Conservation (phyloP, 305 asterid genomes). For the Salvia sclarea region DNA sequence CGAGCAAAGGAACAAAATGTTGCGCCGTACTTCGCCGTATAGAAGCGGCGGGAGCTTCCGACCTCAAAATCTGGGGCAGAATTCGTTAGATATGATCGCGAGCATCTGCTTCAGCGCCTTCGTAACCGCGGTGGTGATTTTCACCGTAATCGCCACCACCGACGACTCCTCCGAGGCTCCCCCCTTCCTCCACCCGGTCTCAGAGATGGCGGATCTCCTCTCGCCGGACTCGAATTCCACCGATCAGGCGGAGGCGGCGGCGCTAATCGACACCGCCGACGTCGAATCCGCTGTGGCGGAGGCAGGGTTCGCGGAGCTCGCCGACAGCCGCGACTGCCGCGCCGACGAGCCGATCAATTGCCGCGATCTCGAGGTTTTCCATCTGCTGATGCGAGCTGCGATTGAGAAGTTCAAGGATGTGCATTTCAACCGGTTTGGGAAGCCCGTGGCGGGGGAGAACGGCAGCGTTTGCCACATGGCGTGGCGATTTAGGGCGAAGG, state of each 20-base stretch:
- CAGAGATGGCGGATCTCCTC: conserved; percentile 55
- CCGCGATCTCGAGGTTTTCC: conserved; percentile 75
- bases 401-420: conserved; percentile 68
- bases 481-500: conserved; percentile 82
- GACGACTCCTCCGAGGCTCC: conserved; percentile 58
- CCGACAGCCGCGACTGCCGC: conserved; percentile 42
- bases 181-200: conserved; percentile 55
- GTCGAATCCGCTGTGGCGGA: conserved; percentile 36
- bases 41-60: conserved; percentile 54
- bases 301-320: conserved; percentile 1
- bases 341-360: conserved; percentile 65
- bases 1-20: conserved; percentile 33
- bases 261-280: conserved; percentile 52
- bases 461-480: conserved; percentile 86
- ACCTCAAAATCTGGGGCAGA: conserved; percentile 61
- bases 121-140: conserved; percentile 61
- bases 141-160: conserved; percentile 63
- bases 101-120: conserved; percentile 61
- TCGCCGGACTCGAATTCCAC: conserved; percentile 56
- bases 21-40: conserved; percentile 52
- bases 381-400: conserved; percentile 69
- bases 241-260: conserved; percentile 42
- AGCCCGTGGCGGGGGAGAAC: conserved; percentile 66
- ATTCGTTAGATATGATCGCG: conserved; percentile 53
- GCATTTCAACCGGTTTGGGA: conserved; percentile 76